These are phyloP conservation scores for Calycina herbarum DNA, from an alignment of 2,329 filamentous ascomycete species.

Conservation along the genomic window DNA sequence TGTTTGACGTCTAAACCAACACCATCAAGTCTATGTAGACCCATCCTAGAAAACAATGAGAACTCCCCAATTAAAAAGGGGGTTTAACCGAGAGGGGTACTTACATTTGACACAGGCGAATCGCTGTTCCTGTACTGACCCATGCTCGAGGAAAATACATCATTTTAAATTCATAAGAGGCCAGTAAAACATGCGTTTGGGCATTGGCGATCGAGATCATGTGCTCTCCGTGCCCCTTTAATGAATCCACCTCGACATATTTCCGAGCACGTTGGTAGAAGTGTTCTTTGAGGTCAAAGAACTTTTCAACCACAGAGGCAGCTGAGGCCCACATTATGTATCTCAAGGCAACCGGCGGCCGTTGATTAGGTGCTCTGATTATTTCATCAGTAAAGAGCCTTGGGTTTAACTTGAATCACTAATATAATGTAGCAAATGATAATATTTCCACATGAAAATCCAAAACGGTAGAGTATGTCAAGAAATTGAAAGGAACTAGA, in stretches of 20 bases:
- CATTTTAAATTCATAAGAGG: constrained; percentile 90
- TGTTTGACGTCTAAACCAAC: constrained; percentile 86
- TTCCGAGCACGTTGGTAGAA: constrained; percentile 90
- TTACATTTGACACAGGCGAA: constrained; percentile 81
- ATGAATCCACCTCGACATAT: constrained; percentile 85
- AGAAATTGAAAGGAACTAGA: neutral
- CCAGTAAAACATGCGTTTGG: constrained; percentile 79
- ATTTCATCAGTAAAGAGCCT: constrained; percentile 6
- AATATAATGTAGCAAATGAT: neutral
- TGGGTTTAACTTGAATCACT: constrained; percentile 15
- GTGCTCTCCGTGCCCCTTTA: constrained; percentile 88
- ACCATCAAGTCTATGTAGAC: constrained; percentile 83
- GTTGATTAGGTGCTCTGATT: constrained; percentile 71
- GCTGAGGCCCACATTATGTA: constrained; percentile 97
- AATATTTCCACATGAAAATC: neutral
- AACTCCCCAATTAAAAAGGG: constrained; percentile 45
- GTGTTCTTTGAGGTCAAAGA: constrained; percentile 73
- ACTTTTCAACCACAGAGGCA: constrained; percentile 83
- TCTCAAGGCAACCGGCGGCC: constrained; percentile 82
- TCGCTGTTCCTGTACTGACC: constrained; percentile 83
- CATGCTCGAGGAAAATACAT: constrained; percentile 97
- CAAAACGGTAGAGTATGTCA: neutral
- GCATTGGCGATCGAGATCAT: constrained; percentile 84
- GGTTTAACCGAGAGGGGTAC: constrained; percentile 29
- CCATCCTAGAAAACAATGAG: constrained; percentile 73